phyloP scores from a whole-genome alignment of 1,284 basidiomycete genomes.

The Fistulina hepatica region DNA sequence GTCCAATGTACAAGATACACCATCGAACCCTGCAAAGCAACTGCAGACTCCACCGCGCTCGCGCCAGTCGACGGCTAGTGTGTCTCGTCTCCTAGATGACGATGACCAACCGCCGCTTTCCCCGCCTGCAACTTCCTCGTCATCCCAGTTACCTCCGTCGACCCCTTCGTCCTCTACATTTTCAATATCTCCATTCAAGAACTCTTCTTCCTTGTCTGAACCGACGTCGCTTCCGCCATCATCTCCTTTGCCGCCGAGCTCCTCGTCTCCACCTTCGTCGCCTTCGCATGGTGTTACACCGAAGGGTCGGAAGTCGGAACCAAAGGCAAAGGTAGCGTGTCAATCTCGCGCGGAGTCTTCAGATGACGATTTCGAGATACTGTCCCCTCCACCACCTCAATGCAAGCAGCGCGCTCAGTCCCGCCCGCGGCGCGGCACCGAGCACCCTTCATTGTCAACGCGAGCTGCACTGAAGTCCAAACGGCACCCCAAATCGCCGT shows the following conservation, averaged over 20 bases:
- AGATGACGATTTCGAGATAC: not conserved
- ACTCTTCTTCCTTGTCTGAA: constrained; percentile 10
- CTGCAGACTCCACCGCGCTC: constrained; percentile 35
- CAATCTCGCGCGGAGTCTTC: constrained; percentile 8
- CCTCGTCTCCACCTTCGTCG: too few relatives aligned
- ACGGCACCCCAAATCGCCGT: too few relatives aligned
- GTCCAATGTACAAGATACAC: not conserved
- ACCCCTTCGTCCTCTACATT: constrained; percentile 16
- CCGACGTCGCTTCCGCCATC: constrained; percentile 9
- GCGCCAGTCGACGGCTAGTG: constrained; percentile 22
- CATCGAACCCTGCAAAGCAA: constrained; percentile 12
- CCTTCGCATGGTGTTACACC: too few relatives aligned
- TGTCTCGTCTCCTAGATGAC: constrained; percentile 12
- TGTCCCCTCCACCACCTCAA: not conserved
- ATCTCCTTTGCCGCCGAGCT: too few relatives aligned
- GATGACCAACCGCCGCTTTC: constrained; percentile 13
- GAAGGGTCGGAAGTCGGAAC: constrained; percentile 10
- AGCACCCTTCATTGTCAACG: not conserved
- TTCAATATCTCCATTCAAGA: constrained; percentile 11
- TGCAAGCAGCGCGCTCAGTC: constrained; percentile 1
- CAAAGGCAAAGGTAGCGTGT: too few relatives aligned
- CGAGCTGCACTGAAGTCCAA: not conserved
- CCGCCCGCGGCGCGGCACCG: not conserved
- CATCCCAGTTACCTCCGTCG: constrained; percentile 13
- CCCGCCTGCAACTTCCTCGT: constrained; percentile 15